Evolutionary conservation across 1,284 basidiomycete species (phyloP), one percentile per base, ranked within the genome.

Genomic region (Tilletia setariae): DNA sequence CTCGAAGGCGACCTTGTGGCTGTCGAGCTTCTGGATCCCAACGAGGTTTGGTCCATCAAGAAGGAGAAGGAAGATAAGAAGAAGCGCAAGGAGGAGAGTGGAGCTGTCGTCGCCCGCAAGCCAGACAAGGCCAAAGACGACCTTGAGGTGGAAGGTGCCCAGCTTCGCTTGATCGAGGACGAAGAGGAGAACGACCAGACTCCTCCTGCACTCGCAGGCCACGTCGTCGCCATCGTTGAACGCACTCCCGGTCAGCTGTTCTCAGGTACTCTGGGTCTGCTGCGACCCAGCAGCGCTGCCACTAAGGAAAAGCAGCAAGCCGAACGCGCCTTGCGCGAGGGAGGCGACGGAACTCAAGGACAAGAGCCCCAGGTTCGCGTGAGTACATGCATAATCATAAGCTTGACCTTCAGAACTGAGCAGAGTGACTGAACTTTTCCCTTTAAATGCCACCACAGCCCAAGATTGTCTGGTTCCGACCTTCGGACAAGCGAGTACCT

Each of bases 91-190:
- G 96, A 99, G 85, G 96, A 99, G 85, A 94, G 94, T 80, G 90
- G 92, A 21, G 91, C 91, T 0, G 96, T 93, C 83, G 92, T 94
- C 77, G 89, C 89, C 63, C 90, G 94, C 79, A 94, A 92, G 85
- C 91, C 94, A 75, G 96, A 98, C 86, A 99, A 99, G 88, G 98
- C 98, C 87, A 97, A 97, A 85, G 96, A 99, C 80, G 96, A 98
- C 78, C 94, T 98, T 32, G 96, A 99, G 83, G 96, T 99, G 43
- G 96, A 99, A 85, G 96, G 96, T 7, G 95, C 98, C 84, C 95
- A 94, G 9, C 85, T 98, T 74, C 91, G 92, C 85, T 85, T 99
- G 68, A 95, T 98, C 74, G 95, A 98, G 78, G 96, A 98, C 78
- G 94, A 97, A 84, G 78, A 79, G 68, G 94, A 98, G 53, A 97